Evolutionary conservation across 495 filamentous ascomycete species (phyloP), one percentile per base, ranked within the genome.

Genomic region (Physcia stellaris): DNA sequence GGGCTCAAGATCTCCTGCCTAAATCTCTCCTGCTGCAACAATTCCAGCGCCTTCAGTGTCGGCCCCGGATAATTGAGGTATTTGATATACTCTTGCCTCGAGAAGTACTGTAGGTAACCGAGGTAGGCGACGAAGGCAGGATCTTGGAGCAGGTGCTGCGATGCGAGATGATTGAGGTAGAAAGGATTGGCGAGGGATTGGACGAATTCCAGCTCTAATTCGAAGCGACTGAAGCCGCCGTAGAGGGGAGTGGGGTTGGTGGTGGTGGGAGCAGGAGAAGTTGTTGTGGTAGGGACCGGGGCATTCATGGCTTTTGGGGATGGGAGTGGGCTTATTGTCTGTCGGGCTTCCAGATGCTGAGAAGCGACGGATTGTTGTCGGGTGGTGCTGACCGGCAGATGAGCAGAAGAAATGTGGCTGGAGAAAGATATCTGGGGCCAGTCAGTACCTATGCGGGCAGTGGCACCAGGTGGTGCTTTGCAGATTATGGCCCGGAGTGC

Each of bases 11-110:
- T 81, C 23, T 90, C 86, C 39, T 75, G 68, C 19, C 86, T 73
- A 61, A 95, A 95, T 12, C 60, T 64, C 51, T 92, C 82, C 51
- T 83, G 72, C 56, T 93, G 84, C 18, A 95, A 63, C 24, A 95
- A 53, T 56, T 88, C 75, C 33, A 95, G 70, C 42, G 81, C 75
- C 46, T 77, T 78, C 13, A 95, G 56, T n/a, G 84, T 86, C 15
- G 85, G 79, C 4, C 79, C 83, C 0, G 86, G 86, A 49, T 86
- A 85, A 9, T 64, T 79, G 31, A 94, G 59, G 53, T 82, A 92
- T 45, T 80, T 83, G 39, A 79, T 61, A 50, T 92, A 94, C 39
- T 84, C 74, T n/a, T 83, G 83, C 9, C 73, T 71, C 40, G 69
- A 70, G 71, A 77, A 94, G 68, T 94, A 92, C 45, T 77, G 79